These are phyloP conservation scores for Ophiorrhiza pumila DNA, from an alignment of 257 asterid genomes.

Conservation along the genomic window DNA sequence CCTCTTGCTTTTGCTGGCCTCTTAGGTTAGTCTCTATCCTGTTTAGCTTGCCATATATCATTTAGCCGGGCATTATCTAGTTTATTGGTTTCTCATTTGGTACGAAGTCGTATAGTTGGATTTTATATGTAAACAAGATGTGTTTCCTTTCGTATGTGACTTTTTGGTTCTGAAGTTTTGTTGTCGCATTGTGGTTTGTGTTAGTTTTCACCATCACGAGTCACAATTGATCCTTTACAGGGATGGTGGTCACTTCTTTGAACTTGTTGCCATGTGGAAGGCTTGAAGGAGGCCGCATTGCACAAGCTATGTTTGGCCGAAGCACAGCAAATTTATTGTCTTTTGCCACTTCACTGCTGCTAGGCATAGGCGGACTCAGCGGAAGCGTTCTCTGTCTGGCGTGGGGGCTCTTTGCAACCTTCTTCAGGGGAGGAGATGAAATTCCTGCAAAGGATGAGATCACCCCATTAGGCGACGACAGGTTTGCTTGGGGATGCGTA, in stretches of 20 bases:
- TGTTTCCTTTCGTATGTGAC: neutral
- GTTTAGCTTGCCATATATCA: neutral
- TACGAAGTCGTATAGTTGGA: neutral
- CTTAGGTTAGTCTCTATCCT: slow-evolving; percentile 45
- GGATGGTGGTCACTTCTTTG: slow-evolving; percentile 89
- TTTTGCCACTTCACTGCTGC: slow-evolving; percentile 58
- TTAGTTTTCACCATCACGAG: too few relatives aligned
- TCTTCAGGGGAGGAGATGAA: slow-evolving; percentile 91
- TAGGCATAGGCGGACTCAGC: slow-evolving; percentile 80
- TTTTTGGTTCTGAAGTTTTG: neutral
- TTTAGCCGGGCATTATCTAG: neutral
- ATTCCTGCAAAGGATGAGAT: slow-evolving; percentile 86
- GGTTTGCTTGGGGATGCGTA: slow-evolving; percentile 78
- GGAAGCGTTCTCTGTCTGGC: slow-evolving; percentile 81
- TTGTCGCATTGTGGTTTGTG: neutral
- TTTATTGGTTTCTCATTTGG: neutral
- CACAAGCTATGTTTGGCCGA: slow-evolving; percentile 85
- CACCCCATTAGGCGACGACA: slow-evolving; percentile 71
- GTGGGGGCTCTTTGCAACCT: slow-evolving; percentile 88
- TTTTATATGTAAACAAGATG: neutral
- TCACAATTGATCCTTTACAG: slow-evolving; percentile 29
- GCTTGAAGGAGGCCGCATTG: slow-evolving; percentile 90
- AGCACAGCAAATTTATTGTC: slow-evolving; percentile 54
- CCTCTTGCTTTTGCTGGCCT: slow-evolving; percentile 97
- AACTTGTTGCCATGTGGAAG: slow-evolving; percentile 86